Evolutionary conservation across 805 yeast species (phyloP), one percentile per base, ranked within the genome.

Genomic region (Pichia heedii): DNA sequence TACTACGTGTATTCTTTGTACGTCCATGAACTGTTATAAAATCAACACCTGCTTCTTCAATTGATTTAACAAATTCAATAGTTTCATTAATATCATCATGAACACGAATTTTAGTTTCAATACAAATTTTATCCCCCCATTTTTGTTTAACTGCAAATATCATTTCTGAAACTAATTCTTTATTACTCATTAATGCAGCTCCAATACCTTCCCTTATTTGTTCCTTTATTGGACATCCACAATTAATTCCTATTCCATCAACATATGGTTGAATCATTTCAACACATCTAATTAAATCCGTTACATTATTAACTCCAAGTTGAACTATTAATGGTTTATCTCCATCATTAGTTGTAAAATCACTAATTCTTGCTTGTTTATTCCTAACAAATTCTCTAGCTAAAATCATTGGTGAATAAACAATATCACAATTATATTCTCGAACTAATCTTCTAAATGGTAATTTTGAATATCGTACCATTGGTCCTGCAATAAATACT

Each of bases 181-280:
- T 84, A 49, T 84, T 80, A 22, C 80, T 70, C 85, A 93, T 89
- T 44, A 93, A 69, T 0, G 97, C 97, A 2, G 97, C 96, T 5
- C 98, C 98, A 15, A 93, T 89, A 21, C 97, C 98, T 60, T 88
- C 96, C 36, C 95, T 71, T 13, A 86, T 84, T 61, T 93, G 97
- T 50, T 90, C 97, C 49, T 81, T 83, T 41, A 93, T 88, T 1
- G 98, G 98, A 65, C 98, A 93, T 0, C 98, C 98, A 63, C 97
- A 93, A 67, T 93, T 93, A 45, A 93, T 71, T 0, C 97, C 97
- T 35, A 93, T 79, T 0, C 94, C 98, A 63, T 90, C 97, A 38
- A 85, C 89, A 57, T 77, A 86, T 0, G 96, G 96, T 45, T 76
- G 76, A n/a, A 89, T 77, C 88, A 93, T 79, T 42, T 84, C 87